Conservation (phyloP, 2,329 filamentous ascomycete genomes). For the Beauveria asiatica region DNA sequence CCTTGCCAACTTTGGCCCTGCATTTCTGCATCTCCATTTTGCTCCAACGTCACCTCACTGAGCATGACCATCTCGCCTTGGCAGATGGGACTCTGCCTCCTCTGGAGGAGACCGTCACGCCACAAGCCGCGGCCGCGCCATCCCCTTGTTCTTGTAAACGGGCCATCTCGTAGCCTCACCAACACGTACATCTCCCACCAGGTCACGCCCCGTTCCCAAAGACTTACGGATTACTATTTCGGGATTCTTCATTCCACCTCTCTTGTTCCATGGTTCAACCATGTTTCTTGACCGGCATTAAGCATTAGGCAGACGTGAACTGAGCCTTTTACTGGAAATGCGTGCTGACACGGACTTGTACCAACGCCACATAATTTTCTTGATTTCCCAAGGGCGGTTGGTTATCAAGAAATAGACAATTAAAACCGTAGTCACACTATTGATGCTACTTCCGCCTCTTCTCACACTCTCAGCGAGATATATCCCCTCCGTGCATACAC, state of each 20-base stretch:
- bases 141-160: not conserved
- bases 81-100: no score
- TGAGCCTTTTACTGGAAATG: no score
- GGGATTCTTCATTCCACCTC: no score
- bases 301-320: no score
- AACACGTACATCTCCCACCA: no score
- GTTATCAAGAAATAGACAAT: not conserved
- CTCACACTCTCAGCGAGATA: not conserved
- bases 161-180: no score
- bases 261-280: no score
- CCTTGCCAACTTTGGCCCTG: not conserved
- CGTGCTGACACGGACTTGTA: not conserved
- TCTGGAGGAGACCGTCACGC: no score
- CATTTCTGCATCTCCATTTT: slow-evolving; percentile 3
- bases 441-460: not conserved
- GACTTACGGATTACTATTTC: no score
- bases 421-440: not conserved
- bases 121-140: not conserved
- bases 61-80: not conserved
- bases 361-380: not conserved
- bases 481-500: not conserved
- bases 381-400: not conserved
- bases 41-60: not conserved
- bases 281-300: no score
- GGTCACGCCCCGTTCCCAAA: no score